Percentiles rank a stretch among this genome's conserved stretches.
phyloP scores from a whole-genome alignment of 345 rosid species.

The Alliaria petiolata region DNA sequence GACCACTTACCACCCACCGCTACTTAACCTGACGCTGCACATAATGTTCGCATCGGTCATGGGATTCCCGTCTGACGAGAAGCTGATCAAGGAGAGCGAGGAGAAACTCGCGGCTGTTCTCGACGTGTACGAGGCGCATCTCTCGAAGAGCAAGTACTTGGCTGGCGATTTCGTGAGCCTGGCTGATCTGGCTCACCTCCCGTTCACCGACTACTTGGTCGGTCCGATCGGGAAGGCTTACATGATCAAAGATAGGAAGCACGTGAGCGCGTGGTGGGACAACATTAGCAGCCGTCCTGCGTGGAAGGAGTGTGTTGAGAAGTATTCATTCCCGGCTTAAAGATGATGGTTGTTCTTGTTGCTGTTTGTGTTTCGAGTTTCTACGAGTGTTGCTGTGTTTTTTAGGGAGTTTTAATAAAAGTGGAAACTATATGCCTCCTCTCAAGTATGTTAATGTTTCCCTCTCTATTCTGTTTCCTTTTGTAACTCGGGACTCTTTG shows the following conservation, averaged over 20 bases:
- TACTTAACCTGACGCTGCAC: conserved; percentile 38
- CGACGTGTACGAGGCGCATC: conserved; percentile 61
- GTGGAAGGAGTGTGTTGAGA: conserved; percentile 48
- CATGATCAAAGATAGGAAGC: conserved; percentile 56
- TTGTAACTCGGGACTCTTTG: not conserved
- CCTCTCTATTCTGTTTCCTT: conserved; percentile 9
- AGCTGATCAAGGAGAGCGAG: conserved; percentile 51
- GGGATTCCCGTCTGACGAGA: conserved; percentile 45
- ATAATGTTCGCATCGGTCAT: conserved; percentile 39
- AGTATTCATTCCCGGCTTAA: conserved; percentile 23
- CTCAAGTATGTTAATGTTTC: conserved; percentile 13
- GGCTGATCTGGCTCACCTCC: conserved; percentile 69
- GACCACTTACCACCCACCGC: conserved; percentile 46
- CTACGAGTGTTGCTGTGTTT: not conserved
- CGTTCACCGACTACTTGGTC: conserved; percentile 54
- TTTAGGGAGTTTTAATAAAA: conserved; percentile 25
- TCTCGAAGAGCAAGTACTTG: conserved; percentile 55
- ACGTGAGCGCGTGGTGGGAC: conserved; percentile 66
- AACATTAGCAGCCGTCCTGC: conserved; percentile 61
- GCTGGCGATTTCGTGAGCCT: conserved; percentile 68
- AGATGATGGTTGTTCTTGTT: not conserved
- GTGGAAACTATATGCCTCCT: not conserved
- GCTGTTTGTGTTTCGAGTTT: not conserved
- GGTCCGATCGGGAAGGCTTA: conserved; percentile 45
- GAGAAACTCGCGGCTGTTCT: conserved; percentile 51